Evolutionary conservation across 1,284 basidiomycete species (phyloP), one percentile per base, ranked within the genome.

Genomic region (Clitocybe nebularis): DNA sequence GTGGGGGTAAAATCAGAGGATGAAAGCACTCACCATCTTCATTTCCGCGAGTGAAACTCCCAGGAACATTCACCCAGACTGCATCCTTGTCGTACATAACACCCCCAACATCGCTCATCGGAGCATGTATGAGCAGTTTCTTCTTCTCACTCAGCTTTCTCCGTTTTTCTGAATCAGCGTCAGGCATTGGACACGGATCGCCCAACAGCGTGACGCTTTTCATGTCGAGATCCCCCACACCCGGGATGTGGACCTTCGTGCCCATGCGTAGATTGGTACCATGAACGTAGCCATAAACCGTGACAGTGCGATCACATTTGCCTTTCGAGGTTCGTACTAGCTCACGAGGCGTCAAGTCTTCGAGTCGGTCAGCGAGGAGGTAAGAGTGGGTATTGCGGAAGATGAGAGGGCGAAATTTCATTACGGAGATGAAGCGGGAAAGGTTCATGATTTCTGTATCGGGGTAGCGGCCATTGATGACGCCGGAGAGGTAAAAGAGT

Each of bases 61-160:
- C 96, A 3, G 92, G 90, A 2, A 98, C 94, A 58, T 97, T 98
- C 54, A 99, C 89, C 73, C 92, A 99, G 1, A 99, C 94, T 0
- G 94, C 93, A 58, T 99, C 96, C 64, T 98, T 98, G 71, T 99
- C 96, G 59, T 96, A 98, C 69, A 92, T 84, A 47, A 99, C 83
- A 5, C 95, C 96, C 14, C 95, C 95, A 1, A 98, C 88, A 58
- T 97, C 95, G 61, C 91, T 95, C 95, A 99, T 98, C 1, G 96
- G 96, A 5, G 96, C 96, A 63, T 99, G 93, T 5, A 98, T 84
- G 3, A 97, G 69, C 20, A 89, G 59, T 62, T 92, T 96, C 61
- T 89, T 90, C 73, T 96, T 96, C 64, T 99, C 95, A 53, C 89
- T 94, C 60, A 99, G 72, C 62, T 90, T 93, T 41, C 96, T 68